These are phyloP conservation scores for Spizellomyces punctatus DNA, from an alignment of 192 early-diverging fungal species.

Conservation along the genomic window DNA sequence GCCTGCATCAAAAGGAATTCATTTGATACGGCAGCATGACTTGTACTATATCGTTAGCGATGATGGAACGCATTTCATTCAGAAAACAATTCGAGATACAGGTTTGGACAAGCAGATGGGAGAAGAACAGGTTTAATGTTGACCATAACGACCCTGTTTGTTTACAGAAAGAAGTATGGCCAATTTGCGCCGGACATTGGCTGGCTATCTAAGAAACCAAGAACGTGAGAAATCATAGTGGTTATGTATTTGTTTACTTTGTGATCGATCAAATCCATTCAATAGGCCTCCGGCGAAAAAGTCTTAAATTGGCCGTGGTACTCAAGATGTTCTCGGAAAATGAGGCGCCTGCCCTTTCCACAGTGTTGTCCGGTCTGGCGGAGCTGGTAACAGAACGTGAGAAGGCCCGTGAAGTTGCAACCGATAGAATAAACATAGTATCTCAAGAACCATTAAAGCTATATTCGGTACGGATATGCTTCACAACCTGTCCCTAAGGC, in stretches of 20 bases:
- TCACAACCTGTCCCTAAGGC: neutral
- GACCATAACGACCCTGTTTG: neutral
- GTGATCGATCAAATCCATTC: neutral
- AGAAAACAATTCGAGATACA: constrained; percentile 17
- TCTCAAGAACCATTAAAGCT: constrained; percentile 40
- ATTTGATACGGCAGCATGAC: no score
- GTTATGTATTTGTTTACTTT: neutral
- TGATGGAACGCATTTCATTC: no score
- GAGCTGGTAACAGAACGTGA: constrained; percentile 37
- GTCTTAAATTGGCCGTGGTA: constrained; percentile 36
- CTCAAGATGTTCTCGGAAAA: constrained; percentile 38
- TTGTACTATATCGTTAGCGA: no score
- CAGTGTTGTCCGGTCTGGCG: constrained; percentile 16
- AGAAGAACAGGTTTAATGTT: no score
- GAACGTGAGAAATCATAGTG: constrained; percentile 22
- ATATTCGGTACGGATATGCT: constrained; percentile 28
- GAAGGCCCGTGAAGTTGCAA: constrained; percentile 20
- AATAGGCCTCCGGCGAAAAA: constrained; percentile 36
- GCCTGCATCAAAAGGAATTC: no score
- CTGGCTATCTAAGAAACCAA: constrained; percentile 34
- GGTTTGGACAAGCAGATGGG: no score
- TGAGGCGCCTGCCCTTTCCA: constrained; percentile 20
- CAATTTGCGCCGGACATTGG: constrained; percentile 11
- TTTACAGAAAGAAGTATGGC: constrained; percentile 29
- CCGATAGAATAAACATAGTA: constrained; percentile 30